Percentiles rank a stretch among this genome's conserved stretches.
Conservation (phyloP, 139 green algal species). For the Tetraselmis striata region DNA sequence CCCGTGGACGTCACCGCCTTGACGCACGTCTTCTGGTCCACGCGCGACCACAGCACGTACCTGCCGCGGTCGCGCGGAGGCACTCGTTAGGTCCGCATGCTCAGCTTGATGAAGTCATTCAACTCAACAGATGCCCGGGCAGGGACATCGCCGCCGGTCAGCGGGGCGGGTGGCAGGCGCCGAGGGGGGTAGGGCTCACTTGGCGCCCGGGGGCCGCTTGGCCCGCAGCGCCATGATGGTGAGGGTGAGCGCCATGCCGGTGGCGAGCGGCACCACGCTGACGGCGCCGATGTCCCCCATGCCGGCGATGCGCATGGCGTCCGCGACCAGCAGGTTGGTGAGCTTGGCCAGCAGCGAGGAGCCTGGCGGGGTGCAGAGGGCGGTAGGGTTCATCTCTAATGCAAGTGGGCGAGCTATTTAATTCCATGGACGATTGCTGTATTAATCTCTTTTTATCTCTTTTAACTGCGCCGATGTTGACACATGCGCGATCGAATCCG, state of each 20-base stretch:
- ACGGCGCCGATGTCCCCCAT: constrained; percentile 43
- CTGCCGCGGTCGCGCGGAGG: constrained; percentile 7
- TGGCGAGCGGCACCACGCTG: constrained; percentile 82
- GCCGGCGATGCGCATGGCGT: constrained; percentile 71
- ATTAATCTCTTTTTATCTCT: too few species aligned
- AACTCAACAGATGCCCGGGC: background rate
- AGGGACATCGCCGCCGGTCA: too few species aligned
- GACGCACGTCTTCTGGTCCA: constrained; percentile 98
- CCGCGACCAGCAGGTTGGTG: constrained; percentile 52
- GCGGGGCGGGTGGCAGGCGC: background rate
- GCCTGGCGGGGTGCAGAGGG: constrained; percentile 28
- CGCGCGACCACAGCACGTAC: constrained; percentile 85
- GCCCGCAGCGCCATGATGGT: constrained; percentile 54
- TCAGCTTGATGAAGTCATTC: background rate
- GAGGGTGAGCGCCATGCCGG: constrained; percentile 84
- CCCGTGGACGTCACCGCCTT: constrained; percentile 78
- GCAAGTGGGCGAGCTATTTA: too few species aligned
- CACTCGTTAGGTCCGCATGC: background rate
- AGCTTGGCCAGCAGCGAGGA: constrained; percentile 80
- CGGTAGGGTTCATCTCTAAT: constrained; percentile 18
- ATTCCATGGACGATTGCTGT: too few species aligned
- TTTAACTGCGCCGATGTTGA: too few species aligned
- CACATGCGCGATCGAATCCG: too few species aligned
- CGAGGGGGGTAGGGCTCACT: constrained; percentile 2
- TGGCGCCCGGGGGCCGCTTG: constrained; percentile 18